A percentile compares a stretch with the other conserved stretches of the same genome.
Evolutionary conservation across 208 protist species (phyloP).

Genomic region (Wallacemonas sp.): DNA sequence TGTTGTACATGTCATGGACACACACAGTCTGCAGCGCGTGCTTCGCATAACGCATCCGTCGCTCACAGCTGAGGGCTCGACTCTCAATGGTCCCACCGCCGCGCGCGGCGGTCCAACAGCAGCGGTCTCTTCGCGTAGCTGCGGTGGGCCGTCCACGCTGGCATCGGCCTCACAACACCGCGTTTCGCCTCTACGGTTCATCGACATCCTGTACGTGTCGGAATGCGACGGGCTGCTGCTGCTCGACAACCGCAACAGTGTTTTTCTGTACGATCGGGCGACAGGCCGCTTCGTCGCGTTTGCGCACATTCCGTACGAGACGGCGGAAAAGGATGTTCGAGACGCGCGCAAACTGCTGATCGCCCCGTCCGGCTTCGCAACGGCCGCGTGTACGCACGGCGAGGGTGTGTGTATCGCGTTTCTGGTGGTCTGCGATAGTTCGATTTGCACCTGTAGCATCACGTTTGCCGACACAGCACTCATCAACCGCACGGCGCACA

Average conservation of each 20-base stretch:
- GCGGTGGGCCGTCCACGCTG: no score
- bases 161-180: no score
- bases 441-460: slow-evolving; percentile 28
- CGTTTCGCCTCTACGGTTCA: slow-evolving; percentile 43
- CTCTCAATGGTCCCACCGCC: no score
- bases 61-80: slow-evolving; percentile 11
- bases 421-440: slow-evolving; percentile 27
- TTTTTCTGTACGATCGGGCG: slow-evolving; percentile 48
- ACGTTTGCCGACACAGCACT: slow-evolving; percentile 12
- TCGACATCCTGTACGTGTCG: slow-evolving; percentile 38
- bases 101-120: no score
- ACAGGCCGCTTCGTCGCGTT: slow-evolving; percentile 25
- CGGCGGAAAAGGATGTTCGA: slow-evolving; percentile 14
- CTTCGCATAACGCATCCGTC: slow-evolving; percentile 20
- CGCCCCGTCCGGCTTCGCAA: background rate
- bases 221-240: slow-evolving; percentile 35
- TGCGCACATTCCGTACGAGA: slow-evolving; percentile 1
- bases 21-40: background rate
- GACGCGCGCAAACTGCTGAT: slow-evolving; percentile 20
- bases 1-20: slow-evolving; percentile 37
- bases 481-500: slow-evolving; percentile 26
- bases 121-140: no score
- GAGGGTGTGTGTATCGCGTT: slow-evolving; percentile 41
- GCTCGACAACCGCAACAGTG: slow-evolving; percentile 41
- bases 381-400: no score